Evolutionary conservation across 495 filamentous ascomycete species (phyloP).

Genomic region (Aspergillus steynii): DNA sequence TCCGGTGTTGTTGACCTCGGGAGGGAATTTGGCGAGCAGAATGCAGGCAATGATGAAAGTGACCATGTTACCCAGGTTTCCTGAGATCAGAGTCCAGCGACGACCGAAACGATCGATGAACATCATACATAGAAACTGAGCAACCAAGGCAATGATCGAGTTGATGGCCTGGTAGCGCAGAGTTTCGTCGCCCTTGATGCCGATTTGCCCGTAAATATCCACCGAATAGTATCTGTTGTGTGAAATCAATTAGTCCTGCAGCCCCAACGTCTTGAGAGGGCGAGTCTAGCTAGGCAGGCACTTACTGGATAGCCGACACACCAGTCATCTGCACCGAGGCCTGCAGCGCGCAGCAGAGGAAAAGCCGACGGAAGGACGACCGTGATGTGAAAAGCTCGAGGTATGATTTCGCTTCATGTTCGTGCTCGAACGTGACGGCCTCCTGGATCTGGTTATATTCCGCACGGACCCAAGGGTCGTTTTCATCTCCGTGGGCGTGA

Average conservation of each 20-base stretch:
- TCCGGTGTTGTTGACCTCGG: conserved; percentile 46
- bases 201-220: conserved; percentile 66
- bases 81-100: conserved; percentile 62
- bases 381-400: conserved; percentile 62
- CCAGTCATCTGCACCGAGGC: conserved; percentile 73
- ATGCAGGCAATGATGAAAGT: conserved; percentile 52
- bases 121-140: conserved; percentile 65
- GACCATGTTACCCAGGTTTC: conserved; percentile 64
- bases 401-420: conserved; percentile 70
- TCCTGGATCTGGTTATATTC: conserved; percentile 46
- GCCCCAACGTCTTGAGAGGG: neutral
- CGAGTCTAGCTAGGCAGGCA: neutral
- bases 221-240: conserved; percentile 62
- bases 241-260: neutral
- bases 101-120: conserved; percentile 67
- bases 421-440: conserved; percentile 46
- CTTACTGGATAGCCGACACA: conserved; percentile 66
- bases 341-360: conserved; percentile 67
- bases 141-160: conserved; percentile 64
- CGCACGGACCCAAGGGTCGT: conserved; percentile 44
- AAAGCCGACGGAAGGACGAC: conserved; percentile 66
- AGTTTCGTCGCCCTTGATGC: conserved; percentile 61
- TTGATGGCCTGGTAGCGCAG: conserved; percentile 73
- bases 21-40: conserved; percentile 58
- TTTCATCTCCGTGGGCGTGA: conserved; percentile 47